Evolutionary conservation across 1,284 basidiomycete species (phyloP).

Genomic region (Pterulicium gracile): DNA sequence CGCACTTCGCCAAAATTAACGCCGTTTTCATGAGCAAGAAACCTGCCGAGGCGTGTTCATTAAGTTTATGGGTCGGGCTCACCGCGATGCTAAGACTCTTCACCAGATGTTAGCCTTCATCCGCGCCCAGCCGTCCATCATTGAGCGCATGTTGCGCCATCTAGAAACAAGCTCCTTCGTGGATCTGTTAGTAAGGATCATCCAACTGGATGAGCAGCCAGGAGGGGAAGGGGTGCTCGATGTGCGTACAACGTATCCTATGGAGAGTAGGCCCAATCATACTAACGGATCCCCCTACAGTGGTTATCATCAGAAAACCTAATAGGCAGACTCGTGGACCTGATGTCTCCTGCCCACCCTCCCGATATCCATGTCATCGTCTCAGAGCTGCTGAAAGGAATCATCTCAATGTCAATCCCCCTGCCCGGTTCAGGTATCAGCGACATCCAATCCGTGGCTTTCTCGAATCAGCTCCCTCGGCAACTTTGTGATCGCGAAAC

Average conservation of each 20-base stretch:
- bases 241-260: slow-evolving; percentile 45
- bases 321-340: slow-evolving; percentile 71
- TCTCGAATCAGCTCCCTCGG: slow-evolving; percentile 81
- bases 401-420: slow-evolving; percentile 91
- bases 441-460: slow-evolving; percentile 53
- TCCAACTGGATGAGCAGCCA: slow-evolving; percentile 86
- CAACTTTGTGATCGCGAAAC: slow-evolving; percentile 78
- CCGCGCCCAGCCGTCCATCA: slow-evolving; percentile 70
- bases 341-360: slow-evolving; percentile 74
- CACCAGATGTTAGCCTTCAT: slow-evolving; percentile 88
- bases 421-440: slow-evolving; percentile 69
- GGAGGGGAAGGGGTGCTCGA: slow-evolving; percentile 77
- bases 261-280: slow-evolving; percentile 15
- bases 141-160: slow-evolving; percentile 78
- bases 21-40: slow-evolving; percentile 81
- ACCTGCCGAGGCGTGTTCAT: slow-evolving; percentile 68
- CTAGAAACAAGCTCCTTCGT: slow-evolving; percentile 89
- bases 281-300: slow-evolving; percentile 26
- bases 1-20: slow-evolving; percentile 84
- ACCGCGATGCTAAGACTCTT: slow-evolving; percentile 18
- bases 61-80: slow-evolving; percentile 15
- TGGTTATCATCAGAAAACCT: slow-evolving; percentile 87
- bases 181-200: slow-evolving; percentile 85
- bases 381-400: slow-evolving; percentile 88
- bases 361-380: slow-evolving; percentile 81